A percentile compares a stretch with the other conserved stretches of the same genome.
These are phyloP conservation scores for Naematelia aurantialba DNA, from an alignment of 768 basidiomycete species.

Conservation along the genomic window DNA sequence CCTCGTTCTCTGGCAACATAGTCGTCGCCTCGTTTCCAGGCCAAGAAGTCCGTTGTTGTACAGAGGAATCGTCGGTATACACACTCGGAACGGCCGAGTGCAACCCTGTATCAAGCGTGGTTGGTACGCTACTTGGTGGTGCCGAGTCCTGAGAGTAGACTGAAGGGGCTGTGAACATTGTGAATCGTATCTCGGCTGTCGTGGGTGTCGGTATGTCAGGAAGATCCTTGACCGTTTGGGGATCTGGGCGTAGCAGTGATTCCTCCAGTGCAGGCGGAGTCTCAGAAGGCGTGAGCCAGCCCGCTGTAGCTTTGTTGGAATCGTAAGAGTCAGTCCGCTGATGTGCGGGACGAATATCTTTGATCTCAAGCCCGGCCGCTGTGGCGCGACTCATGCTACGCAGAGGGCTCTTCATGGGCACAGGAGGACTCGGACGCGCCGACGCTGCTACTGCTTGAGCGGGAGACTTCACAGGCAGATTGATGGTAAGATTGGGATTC, in stretches of 20 bases:
- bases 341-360: not conserved
- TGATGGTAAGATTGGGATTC: conserved; percentile 5
- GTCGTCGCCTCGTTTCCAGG: not conserved
- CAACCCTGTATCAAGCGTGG: not conserved
- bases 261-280: not conserved
- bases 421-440: conserved; percentile 31
- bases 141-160: conserved; percentile 35
- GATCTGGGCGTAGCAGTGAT: not conserved
- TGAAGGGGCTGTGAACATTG: conserved; percentile 19
- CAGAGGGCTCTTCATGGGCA: conserved; percentile 38
- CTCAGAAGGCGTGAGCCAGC: not conserved
- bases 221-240: not conserved
- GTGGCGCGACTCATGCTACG: conserved; percentile 19
- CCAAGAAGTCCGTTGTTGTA: not conserved
- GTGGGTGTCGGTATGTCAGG: not conserved
- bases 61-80: not conserved
- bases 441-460: not conserved
- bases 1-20: not conserved
- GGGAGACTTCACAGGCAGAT: conserved; percentile 4
- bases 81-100: not conserved
- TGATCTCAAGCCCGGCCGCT: conserved; percentile 4
- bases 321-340: not conserved
- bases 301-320: not conserved
- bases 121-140: conserved; percentile 2
- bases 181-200: conserved; percentile 25